Conservation (phyloP, 164 flowering plant genomes). For the Magnolia kwangsiensis region DNA sequence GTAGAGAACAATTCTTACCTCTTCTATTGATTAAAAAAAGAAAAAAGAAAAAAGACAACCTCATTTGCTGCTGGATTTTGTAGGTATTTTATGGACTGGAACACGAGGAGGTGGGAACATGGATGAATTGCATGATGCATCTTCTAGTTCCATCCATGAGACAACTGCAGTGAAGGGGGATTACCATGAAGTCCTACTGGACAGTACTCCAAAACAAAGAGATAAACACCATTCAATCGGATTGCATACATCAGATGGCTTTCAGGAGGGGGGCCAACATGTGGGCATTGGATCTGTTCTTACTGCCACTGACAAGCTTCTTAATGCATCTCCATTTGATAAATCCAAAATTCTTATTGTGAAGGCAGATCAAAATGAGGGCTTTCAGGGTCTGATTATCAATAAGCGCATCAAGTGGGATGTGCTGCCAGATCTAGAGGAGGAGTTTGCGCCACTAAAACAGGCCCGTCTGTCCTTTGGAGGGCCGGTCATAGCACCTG, state of each 20-base stretch:
- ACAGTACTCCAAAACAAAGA: constrained; percentile 15
- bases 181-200: constrained; percentile 38
- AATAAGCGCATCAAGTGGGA: constrained; percentile 82
- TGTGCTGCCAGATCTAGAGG: constrained; percentile 35
- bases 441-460: constrained; percentile 39
- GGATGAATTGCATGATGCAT: constrained; percentile 14
- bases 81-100: constrained; percentile 37
- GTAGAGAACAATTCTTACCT: neutral
- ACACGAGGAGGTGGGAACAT: constrained; percentile 18
- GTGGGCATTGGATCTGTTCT: constrained; percentile 61
- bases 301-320: constrained; percentile 64
- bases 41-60: neutral
- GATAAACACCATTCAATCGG: constrained; percentile 12
- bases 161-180: constrained; percentile 13
- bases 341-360: constrained; percentile 64
- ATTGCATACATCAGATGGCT: constrained; percentile 21
- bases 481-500: constrained; percentile 57
- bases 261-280: constrained; percentile 15
- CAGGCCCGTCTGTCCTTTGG: constrained; percentile 80
- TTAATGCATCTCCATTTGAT: constrained; percentile 51
- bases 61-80: constrained; percentile 6
- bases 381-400: constrained; percentile 74
- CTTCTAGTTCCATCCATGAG: constrained; percentile 9
- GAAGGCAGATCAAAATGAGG: constrained; percentile 45
- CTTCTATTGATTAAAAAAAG: neutral